Evolutionary conservation across 2,329 filamentous ascomycete genomes (phyloP).

Genomic region (Aspergillus proliferans): DNA sequence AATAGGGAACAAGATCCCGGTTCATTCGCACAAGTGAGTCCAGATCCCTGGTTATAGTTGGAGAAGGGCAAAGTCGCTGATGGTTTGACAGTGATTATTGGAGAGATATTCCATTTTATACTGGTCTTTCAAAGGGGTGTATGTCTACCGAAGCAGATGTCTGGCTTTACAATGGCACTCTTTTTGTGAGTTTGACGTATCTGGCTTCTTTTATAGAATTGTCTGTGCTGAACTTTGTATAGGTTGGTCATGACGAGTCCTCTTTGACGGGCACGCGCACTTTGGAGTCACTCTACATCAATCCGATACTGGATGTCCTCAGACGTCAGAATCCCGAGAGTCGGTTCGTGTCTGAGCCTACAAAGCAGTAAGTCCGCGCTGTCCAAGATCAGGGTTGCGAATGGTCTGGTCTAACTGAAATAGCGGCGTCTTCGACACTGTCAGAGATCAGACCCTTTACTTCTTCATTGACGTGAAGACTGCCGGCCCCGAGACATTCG

Average conservation of each 20-base stretch:
- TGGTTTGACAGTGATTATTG: conserved; percentile 50
- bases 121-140: conserved; percentile 51
- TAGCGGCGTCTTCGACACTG: conserved; percentile 55
- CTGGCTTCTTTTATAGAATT: not conserved
- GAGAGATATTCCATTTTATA: conserved; percentile 42
- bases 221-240: conserved; percentile 3
- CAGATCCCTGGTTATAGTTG: not conserved
- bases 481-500: conserved; percentile 49
- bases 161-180: conserved; percentile 51
- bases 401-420: not conserved
- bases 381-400: conserved; percentile 3
- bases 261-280: conserved; percentile 50
- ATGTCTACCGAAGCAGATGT: conserved; percentile 56
- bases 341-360: conserved; percentile 42
- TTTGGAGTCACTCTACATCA: conserved; percentile 53
- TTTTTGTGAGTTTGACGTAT: conserved; percentile 40
- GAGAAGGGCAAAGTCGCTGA: conserved; percentile 3
- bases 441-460: conserved; percentile 53
- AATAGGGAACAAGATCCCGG: conserved; percentile 26
- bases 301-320: conserved; percentile 53
- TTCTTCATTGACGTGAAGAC: conserved; percentile 62
- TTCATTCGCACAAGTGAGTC: conserved; percentile 38
- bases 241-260: conserved; percentile 52
- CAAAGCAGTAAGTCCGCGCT: conserved; percentile 40
- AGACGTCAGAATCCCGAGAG: conserved; percentile 51